phyloP scores from a whole-genome alignment of 305 asterid genomes.

The Galium porrigens region DNA sequence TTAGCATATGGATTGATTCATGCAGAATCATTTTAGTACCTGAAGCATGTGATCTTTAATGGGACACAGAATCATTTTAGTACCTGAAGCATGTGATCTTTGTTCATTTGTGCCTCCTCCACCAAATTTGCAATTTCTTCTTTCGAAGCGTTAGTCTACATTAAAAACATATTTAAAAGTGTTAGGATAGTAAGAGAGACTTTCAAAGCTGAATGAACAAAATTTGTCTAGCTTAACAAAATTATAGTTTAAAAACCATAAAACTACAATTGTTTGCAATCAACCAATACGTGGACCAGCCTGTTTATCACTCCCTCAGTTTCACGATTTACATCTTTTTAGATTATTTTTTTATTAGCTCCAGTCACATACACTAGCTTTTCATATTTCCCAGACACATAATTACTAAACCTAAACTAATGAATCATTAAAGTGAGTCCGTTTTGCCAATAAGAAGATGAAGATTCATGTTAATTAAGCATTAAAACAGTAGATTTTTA shows the following conservation, averaged over 20 bases:
- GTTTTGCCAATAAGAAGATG: background rate
- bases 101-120: constrained; percentile 51
- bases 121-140: constrained; percentile 53
- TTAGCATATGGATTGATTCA: background rate
- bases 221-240: background rate
- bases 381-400: too few species aligned
- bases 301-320: too few species aligned
- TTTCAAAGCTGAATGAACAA: background rate
- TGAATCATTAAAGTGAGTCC: too few species aligned
- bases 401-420: too few species aligned
- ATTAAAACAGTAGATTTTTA: background rate
- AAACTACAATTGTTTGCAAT: too few species aligned
- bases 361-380: too few species aligned
- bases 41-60: constrained; percentile 67
- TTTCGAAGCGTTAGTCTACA: constrained; percentile 24
- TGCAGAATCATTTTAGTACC: constrained; percentile 28
- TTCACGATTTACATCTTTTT: too few species aligned
- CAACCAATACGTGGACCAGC: too few species aligned
- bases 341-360: too few species aligned
- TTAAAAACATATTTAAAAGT: background rate
- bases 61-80: constrained; percentile 4
- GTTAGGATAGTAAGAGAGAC: background rate
- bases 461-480: background rate
- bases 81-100: constrained; percentile 83
- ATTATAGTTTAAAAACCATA: too few species aligned